phyloP scores from a whole-genome alignment of 352 stramenopile species.

The Phytophthora lateralis region DNA sequence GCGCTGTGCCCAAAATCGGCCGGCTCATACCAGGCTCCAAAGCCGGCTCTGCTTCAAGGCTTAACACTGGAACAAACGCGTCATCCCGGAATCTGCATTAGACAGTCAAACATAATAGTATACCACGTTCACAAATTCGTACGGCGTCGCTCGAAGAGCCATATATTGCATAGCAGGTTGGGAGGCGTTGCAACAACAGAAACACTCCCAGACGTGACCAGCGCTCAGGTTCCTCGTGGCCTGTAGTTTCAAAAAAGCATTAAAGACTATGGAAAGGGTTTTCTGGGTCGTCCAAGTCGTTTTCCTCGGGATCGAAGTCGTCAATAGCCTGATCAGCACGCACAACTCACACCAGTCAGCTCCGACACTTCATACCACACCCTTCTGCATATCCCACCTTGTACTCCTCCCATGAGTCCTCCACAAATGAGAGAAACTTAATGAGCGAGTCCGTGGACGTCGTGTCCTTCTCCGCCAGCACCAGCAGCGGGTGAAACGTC shows the following conservation, averaged over 20 bases:
- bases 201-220: conserved; percentile 4
- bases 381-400: conserved; percentile 37
- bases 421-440: conserved; percentile 63
- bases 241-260: conserved; percentile 12
- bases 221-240: neutral
- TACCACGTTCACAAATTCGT: conserved; percentile 2
- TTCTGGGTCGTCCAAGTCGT: conserved; percentile 30
- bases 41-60: conserved; percentile 21
- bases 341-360: conserved; percentile 5
- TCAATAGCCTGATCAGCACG: conserved; percentile 30
- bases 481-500: conserved; percentile 62
- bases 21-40: conserved; percentile 62
- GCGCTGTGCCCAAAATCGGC: conserved; percentile 59
- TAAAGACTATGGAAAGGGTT: conserved; percentile 32
- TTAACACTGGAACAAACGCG: conserved; percentile 15
- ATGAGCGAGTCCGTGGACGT: conserved; percentile 60
- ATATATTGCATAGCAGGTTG: conserved; percentile 28
- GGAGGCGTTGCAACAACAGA: neutral
- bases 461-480: conserved; percentile 51
- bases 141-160: conserved; percentile 16
- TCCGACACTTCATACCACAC: neutral
- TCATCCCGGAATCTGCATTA: conserved; percentile 31
- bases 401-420: conserved; percentile 70
- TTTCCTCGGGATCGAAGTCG: conserved; percentile 32
- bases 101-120: conserved; percentile 5